These are phyloP conservation scores for Euphorbia celastroides DNA, from an alignment of 441 rosid species.

Conservation along the genomic window DNA sequence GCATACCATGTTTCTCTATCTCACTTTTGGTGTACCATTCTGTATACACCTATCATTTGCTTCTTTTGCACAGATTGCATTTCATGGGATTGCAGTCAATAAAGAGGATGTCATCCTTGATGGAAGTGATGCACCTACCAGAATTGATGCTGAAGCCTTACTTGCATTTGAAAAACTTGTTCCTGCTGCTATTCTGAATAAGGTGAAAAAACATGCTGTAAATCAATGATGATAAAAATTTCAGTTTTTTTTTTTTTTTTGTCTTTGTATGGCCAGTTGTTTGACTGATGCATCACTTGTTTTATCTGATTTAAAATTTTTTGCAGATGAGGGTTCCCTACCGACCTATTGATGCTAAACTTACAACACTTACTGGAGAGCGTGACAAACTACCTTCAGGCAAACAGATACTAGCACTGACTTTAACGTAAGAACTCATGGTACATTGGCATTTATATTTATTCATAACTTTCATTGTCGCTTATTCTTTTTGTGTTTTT, in stretches of 20 bases:
- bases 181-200: constrained; percentile 71
- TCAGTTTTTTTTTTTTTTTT: no score
- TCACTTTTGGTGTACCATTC: neutral
- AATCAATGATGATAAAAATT: constrained; percentile 8
- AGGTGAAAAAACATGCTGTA: constrained; percentile 37
- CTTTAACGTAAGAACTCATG: constrained; percentile 57
- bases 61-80: constrained; percentile 40
- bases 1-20: neutral
- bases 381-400: constrained; percentile 96
- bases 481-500: constrained; percentile 18
- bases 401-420: constrained; percentile 83
- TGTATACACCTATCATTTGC: no score
- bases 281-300: constrained; percentile 8
- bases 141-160: constrained; percentile 73
- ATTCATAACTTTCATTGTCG: constrained; percentile 9
- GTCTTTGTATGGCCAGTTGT: constrained; percentile 7
- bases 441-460: constrained; percentile 13
- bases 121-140: constrained; percentile 95
- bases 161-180: constrained; percentile 74
- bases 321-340: constrained; percentile 77
- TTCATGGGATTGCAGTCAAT: constrained; percentile 77
- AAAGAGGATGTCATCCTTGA: constrained; percentile 80
- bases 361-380: constrained; percentile 53
- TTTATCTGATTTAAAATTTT: constrained; percentile 14
- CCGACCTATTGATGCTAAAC: constrained; percentile 80